Evolutionary conservation across 208 protist species (phyloP), one percentile per base, ranked within the genome.

Genomic region (Leishmania lainsoni): DNA sequence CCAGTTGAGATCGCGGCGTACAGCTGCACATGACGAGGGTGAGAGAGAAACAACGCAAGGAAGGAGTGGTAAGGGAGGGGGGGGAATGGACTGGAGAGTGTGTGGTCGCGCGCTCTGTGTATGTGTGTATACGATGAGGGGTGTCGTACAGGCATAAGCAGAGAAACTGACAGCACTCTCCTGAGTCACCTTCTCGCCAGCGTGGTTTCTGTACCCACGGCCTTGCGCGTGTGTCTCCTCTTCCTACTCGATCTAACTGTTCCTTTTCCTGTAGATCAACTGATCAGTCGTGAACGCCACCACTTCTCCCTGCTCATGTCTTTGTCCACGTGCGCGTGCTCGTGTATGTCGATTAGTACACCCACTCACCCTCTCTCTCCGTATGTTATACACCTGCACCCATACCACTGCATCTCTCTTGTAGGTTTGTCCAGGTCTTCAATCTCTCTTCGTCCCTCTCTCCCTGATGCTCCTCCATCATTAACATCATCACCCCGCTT

Each of bases 1-100:
- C 78, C 71, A 0, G 86, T 89, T 26, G 80, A 83, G 54, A 76
- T 77, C 20, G 65, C 48, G 29, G 51, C 17, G 10, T 26, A 61
- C 49, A 49, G 26, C 20, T 54, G 22, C 42, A n/a, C 39, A 73
- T 29, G 10, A 73, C 42, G 32, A 22, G 5, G 12, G 45, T 10
- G 51, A 77, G 52, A n/a, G 51, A 45, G 54, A 16, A 70, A 45
- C 42, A 12, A 51, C 54, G 42, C 2, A 29, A 77, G 48, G 29
- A 73, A 29, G 69, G 59, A 29, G 59, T 10, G 42, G 48, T n/a
- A 26, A 58, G n/a, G 69, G 69, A 49, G 69, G 32, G 69, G 26
- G 22, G 9, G n/a, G 35, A 26, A 17, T 58, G 58, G 10, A 12
- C 61, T 66, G 61, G 10, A 4, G 61, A 4, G 29, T 20, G n/a